Percentiles rank a stretch among this genome's conserved stretches.
Evolutionary conservation across 2,329 filamentous ascomycete species (phyloP).

Genomic region (Gnomoniopsis smithogilvyi): DNA sequence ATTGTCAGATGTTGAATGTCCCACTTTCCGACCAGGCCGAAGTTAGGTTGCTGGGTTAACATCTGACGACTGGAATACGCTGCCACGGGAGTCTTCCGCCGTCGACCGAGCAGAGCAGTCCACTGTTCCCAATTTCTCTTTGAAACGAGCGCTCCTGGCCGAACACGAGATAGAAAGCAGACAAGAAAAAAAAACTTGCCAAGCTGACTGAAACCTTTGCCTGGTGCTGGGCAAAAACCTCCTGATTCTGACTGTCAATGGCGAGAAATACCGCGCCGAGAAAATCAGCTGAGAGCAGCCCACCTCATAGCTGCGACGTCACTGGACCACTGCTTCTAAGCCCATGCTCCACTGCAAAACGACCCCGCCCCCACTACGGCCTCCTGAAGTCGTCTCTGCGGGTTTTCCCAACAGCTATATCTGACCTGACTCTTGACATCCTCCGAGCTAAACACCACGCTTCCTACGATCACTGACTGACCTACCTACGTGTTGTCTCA

Average conservation of each 20-base stretch:
- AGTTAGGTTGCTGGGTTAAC: not conserved
- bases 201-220: conserved; percentile 8
- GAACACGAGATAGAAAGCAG: conserved; percentile 10
- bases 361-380: conserved; percentile 16
- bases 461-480: not conserved
- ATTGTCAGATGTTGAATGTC: no score
- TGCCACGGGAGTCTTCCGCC: not conserved
- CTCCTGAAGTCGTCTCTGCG: not conserved
- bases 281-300: conserved; percentile 11
- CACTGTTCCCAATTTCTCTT: not conserved
- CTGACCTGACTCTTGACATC: not conserved
- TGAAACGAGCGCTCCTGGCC: conserved; percentile 1
- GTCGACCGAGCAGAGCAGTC: not conserved
- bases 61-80: not conserved
- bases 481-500: conserved; percentile 14
- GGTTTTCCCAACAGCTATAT: not conserved
- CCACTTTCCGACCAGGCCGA: not conserved
- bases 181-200: conserved; percentile 2
- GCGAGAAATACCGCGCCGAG: conserved; percentile 18
- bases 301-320: conserved; percentile 9
- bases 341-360: conserved; percentile 9
- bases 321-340: conserved; percentile 5
- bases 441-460: conserved; percentile 14
- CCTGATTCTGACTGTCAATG: conserved; percentile 13
- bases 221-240: conserved; percentile 8